Conservation (phyloP, 2,329 filamentous ascomycete genomes). For the Pseudogymnoascus sp. region DNA sequence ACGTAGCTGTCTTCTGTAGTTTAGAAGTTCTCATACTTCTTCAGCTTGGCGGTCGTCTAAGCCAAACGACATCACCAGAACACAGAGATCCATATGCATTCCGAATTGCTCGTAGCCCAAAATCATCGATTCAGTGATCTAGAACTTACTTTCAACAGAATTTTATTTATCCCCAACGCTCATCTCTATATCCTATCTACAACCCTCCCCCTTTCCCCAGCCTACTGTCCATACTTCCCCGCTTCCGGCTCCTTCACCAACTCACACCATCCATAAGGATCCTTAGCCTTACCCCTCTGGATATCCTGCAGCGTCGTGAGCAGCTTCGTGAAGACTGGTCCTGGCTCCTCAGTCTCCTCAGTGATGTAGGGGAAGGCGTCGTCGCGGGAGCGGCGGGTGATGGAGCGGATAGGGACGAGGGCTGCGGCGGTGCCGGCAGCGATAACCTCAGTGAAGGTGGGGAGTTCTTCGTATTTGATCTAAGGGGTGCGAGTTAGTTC, state of each 20-base stretch:
- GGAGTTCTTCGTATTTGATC: slow-evolving; percentile 56
- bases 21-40: not conserved
- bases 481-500: slow-evolving; percentile 24
- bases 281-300: slow-evolving; percentile 71
- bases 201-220: not conserved
- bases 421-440: slow-evolving; percentile 88
- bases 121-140: not conserved
- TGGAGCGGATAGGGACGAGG: slow-evolving; percentile 84
- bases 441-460: slow-evolving; percentile 67
- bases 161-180: not conserved
- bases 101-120: not conserved
- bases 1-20: not conserved
- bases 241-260: slow-evolving; percentile 23
- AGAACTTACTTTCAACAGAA: not conserved
- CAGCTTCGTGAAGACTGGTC: slow-evolving; percentile 64
- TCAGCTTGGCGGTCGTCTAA: not conserved
- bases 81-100: not conserved
- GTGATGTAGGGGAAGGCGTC: slow-evolving; percentile 51
- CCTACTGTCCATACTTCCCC: slow-evolving; percentile 18
- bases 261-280: slow-evolving; percentile 38
- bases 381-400: slow-evolving; percentile 54
- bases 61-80: not conserved
- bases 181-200: not conserved
- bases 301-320: slow-evolving; percentile 74
- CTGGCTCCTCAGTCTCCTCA: slow-evolving; percentile 56